A percentile compares a stretch with the other conserved stretches of the same genome.
phyloP scores from a whole-genome alignment of 108 stramenopile genomes.

The Cyclotella choctawhatcheeana region DNA sequence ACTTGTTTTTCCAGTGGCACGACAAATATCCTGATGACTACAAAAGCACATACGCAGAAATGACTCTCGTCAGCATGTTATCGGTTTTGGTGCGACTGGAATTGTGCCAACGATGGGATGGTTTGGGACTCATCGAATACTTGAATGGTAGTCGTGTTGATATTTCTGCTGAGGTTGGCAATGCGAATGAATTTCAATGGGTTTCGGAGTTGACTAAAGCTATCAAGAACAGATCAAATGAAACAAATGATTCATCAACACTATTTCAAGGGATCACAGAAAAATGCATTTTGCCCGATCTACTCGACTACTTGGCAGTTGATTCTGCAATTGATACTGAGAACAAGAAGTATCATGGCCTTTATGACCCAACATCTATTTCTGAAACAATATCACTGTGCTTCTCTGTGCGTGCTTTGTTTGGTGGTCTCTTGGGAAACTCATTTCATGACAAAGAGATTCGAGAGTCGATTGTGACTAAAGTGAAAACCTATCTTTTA shows the following conservation, averaged over 20 bases:
- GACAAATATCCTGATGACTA: slow-evolving; percentile 65
- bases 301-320: slow-evolving; percentile 26
- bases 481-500: slow-evolving; percentile 25
- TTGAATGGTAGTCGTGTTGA: neutral
- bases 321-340: slow-evolving; percentile 7
- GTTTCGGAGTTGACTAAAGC: slow-evolving; percentile 22
- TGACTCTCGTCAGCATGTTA: slow-evolving; percentile 70
- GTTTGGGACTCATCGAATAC: slow-evolving; percentile 11
- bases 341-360: slow-evolving; percentile 7
- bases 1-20: slow-evolving; percentile 67
- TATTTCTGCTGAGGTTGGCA: no score
- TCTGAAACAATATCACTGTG: slow-evolving; percentile 37
- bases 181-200: slow-evolving; percentile 38
- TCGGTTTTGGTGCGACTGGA: slow-evolving; percentile 68
- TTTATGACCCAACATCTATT: slow-evolving; percentile 44
- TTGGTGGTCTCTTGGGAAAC: slow-evolving; percentile 8
- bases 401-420: slow-evolving; percentile 23
- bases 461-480: slow-evolving; percentile 1
- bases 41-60: slow-evolving; percentile 67
- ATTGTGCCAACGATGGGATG: slow-evolving; percentile 55
- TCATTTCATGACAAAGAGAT: slow-evolving; percentile 8
- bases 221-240: neutral
- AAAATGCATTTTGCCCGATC: slow-evolving; percentile 19
- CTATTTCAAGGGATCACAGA: slow-evolving; percentile 23
- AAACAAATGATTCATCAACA: neutral